phyloP scores from a whole-genome alignment of 2,329 filamentous ascomycete genomes.

The Colletotrichum sp. region DNA sequence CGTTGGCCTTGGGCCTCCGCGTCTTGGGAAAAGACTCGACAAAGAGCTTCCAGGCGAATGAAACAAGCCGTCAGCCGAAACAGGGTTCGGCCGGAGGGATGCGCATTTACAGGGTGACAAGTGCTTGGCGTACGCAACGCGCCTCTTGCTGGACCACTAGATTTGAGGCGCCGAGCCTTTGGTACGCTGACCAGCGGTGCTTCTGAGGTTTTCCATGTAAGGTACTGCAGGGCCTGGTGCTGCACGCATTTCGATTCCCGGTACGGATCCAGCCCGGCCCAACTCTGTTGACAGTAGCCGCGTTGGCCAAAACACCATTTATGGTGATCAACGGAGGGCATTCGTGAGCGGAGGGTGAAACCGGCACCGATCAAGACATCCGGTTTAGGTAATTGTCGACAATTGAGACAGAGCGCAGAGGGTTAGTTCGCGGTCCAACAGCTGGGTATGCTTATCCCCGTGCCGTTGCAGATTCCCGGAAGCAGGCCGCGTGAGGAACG shows the following conservation, averaged over 20 bases:
- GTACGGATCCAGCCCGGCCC: background rate
- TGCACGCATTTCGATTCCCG: background rate
- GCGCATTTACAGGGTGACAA: slow-evolving; percentile 1
- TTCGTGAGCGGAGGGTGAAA: background rate
- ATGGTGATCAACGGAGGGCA: background rate
- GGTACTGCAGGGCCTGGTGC: slow-evolving; percentile 5
- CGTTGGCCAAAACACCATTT: background rate
- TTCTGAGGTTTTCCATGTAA: slow-evolving; percentile 8
- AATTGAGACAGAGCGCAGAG: background rate
- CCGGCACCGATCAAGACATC: background rate
- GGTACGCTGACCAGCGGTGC: background rate
- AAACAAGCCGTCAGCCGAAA: background rate
- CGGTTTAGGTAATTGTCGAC: background rate
- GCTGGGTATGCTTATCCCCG: background rate
- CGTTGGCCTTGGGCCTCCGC: too few relatives aligned
- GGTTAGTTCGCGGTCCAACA: background rate
- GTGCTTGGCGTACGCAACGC: slow-evolving; percentile 9
- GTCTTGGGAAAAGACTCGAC: background rate
- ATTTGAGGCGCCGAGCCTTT: background rate
- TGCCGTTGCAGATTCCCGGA: slow-evolving; percentile 14
- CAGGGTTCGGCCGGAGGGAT: background rate
- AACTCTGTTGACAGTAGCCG: background rate
- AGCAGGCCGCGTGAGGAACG: background rate
- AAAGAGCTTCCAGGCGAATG: background rate
- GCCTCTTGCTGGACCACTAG: background rate